Evolutionary conservation across 2,329 filamentous ascomycete genomes (phyloP), one percentile per base, ranked within the genome.

Genomic region (Trichoderma sp.): DNA sequence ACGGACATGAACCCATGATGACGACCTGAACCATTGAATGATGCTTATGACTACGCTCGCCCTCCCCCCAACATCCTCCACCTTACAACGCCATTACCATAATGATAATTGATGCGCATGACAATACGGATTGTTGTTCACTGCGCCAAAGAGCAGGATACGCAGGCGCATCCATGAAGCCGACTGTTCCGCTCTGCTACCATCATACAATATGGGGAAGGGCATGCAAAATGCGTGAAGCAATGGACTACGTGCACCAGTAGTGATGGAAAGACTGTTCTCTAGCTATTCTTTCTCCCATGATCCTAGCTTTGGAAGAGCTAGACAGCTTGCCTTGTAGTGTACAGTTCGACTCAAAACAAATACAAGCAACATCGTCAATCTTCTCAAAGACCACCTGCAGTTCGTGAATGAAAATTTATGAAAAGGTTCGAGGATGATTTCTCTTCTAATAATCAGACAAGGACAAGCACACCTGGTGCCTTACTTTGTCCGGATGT

Each of bases 401-500:
- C n/a, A 15, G 34, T 5, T 9, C 19, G 50, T 47, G 26, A 47
- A 55, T 54, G 39, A 45, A 34, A 39, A 47, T 24, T 24, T 2
- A 39, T 0, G 10, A 10, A 34, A 34, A 10, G 9, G 26, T 21
- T 47, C 21, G 45, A 24, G 21, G 39, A 47, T 44, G 7, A 17
- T 50, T 39, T 21, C n/a, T 50, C 44, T 30, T 64, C 45, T 61
- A 61, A 51, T 12, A 43, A 48, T 17, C 48, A 51, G 56, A 28
- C 21, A 56, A 9, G 5, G 52, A 24, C 34, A 50, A 10, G 9
- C 50, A 47, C 24, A 10, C 21, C 47, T 26, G 12, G 12, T 61
- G 41, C 63, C 30, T 79, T 88, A 94, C 81, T 94, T 94, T 70
- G 91, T 91, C 73, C 89, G 85, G 77, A 93, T 87, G 74, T 90